phyloP scores from a whole-genome alignment of 2,329 filamentous ascomycete genomes.

The Phyllosticta paracitricarpa region DNA sequence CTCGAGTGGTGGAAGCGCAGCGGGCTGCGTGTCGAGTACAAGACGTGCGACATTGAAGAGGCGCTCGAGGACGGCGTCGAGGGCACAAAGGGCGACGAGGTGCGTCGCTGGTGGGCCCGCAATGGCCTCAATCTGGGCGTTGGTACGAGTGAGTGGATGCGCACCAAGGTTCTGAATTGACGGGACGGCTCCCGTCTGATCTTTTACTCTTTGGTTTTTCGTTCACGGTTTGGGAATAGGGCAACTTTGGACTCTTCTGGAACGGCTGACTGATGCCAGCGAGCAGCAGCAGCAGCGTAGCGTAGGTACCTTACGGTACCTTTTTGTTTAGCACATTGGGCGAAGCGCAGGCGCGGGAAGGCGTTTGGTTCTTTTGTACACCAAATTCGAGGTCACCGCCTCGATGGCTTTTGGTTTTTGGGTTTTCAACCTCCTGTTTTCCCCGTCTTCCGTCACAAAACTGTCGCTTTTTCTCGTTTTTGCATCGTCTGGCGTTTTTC shows the following conservation, averaged over 20 bases:
- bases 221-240: neutral
- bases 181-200: too few relatives aligned
- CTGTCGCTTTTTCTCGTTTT: too few relatives aligned
- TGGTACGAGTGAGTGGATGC: conserved; percentile 84
- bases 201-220: too few relatives aligned
- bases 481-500: too few relatives aligned
- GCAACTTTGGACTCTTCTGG: neutral
- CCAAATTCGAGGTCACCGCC: neutral
- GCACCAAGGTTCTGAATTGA: conserved; percentile 53
- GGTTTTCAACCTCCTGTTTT: too few relatives aligned
- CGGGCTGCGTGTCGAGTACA: conserved; percentile 74
- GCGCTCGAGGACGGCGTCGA: conserved; percentile 79
- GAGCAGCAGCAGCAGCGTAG: too few relatives aligned
- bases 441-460: too few relatives aligned
- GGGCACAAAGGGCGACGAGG: conserved; percentile 55
- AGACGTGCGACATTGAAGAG: conserved; percentile 92
- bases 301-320: too few relatives aligned
- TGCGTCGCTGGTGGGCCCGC: conserved; percentile 77
- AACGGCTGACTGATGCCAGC: too few relatives aligned
- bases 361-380: neutral
- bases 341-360: neutral
- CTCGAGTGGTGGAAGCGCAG: conserved; percentile 87
- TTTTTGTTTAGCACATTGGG: neutral
- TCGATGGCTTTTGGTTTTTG: too few relatives aligned
- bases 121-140: conserved; percentile 75